phyloP scores from a whole-genome alignment of 345 rosid species.

The Citrus cavaleriei region DNA sequence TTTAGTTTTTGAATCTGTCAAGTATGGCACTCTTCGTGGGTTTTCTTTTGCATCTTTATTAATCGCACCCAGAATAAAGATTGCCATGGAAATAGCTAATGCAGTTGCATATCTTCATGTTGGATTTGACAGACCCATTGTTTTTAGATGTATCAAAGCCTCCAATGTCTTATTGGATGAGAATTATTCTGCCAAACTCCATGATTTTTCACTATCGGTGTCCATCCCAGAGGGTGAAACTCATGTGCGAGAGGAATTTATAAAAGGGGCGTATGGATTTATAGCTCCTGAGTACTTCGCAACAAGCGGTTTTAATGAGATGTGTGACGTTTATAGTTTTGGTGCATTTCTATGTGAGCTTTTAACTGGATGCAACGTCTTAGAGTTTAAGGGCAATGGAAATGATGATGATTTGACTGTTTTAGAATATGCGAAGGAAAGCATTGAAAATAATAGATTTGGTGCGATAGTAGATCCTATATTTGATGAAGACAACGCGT shows the following conservation, averaged over 20 bases:
- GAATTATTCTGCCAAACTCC: not conserved
- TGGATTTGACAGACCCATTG: constrained; percentile 1
- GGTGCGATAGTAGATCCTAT: not conserved
- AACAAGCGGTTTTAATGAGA: not conserved
- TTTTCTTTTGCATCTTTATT: not conserved
- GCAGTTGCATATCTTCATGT: constrained; percentile 11
- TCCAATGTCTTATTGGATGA: not conserved
- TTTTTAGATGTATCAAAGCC: not conserved
- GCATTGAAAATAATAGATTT: not conserved
- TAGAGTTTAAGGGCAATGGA: not conserved
- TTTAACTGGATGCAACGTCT: not conserved
- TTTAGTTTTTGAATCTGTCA: constrained; percentile 6
- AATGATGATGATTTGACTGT: not conserved
- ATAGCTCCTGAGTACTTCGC: not conserved
- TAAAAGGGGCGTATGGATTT: not conserved
- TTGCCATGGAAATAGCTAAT: constrained; percentile 3
- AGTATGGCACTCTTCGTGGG: not conserved
- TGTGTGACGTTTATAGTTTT: not conserved
- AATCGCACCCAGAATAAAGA: constrained; percentile 11
- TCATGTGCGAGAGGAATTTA: not conserved
- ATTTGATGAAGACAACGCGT: not conserved
- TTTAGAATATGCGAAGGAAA: not conserved
- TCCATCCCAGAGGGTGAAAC: constrained; percentile 11
- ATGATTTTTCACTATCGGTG: not conserved
- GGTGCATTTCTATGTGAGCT: not conserved